Evolutionary conservation across 768 basidiomycete genomes (phyloP), one percentile per base, ranked within the genome.

Genomic region (Cystofilobasidium macerans): DNA sequence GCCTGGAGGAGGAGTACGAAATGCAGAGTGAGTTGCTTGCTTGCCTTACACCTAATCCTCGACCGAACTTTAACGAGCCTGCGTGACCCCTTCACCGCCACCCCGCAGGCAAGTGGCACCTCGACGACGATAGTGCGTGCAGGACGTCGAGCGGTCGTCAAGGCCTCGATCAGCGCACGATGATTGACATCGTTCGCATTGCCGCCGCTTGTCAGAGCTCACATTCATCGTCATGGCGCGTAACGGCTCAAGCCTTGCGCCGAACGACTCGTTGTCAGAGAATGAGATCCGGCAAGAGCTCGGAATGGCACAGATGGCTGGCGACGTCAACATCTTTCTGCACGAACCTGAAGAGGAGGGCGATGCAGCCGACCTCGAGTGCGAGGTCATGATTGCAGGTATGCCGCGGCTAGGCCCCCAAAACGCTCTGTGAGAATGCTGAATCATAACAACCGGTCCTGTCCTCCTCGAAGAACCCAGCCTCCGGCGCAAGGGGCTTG

Each of bases 341-440:
- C 86, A 69, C 36, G 71, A 65, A 13, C 70, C 72, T 24, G 70
- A 69, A 13, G 77, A 77, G 32, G 76, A 71, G 1, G 73, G 72
- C 0, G 76, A 77, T 3, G 72, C 74, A n/a, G 72, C 62, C 18
- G 85, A 90, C 69, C 88, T 83, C 2, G 93, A 97, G 72, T 82
- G 85, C 32, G 90, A 94, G 74, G 85, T 94, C 67, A 97, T 94
- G 92, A 86, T 94, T 68, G 90, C 91, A 71, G 87, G 88, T 62
- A n/a, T n/a, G n/a, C n/a, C n/a, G 69, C 64, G 78, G 70, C 58
- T 36, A 45, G 4, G n/a, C n/a, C n/a, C n/a, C n/a, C n/a, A 40
- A 16, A 40, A 40, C 38, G 38, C 38, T n/a, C n/a, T n/a, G n/a
- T n/a, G n/a, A n/a, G n/a, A 40, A 16, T 40, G 9, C 38, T 40